These are phyloP conservation scores for Eucalyptus pumila DNA, from an alignment of 345 rosid species.

Conservation along the genomic window DNA sequence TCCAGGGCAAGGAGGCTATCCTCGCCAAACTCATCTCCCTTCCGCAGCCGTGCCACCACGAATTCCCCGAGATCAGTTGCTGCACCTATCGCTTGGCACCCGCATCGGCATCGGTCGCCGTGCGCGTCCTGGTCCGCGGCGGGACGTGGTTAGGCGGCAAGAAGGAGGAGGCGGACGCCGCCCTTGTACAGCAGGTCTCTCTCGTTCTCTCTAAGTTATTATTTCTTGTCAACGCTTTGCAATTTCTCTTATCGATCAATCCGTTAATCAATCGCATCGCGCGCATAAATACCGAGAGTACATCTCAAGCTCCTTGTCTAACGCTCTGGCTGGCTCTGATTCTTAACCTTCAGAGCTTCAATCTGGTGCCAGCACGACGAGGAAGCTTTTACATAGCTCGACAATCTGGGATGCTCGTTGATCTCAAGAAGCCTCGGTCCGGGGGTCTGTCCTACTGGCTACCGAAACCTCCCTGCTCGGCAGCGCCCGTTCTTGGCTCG, in stretches of 20 bases:
- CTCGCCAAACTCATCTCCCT: neutral
- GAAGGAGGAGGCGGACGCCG: neutral
- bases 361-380: neutral
- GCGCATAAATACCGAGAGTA: neutral
- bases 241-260: neutral
- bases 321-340: neutral
- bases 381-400: neutral
- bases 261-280: neutral
- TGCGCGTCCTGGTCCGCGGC: neutral
- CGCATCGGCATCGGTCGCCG: neutral
- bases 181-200: neutral
- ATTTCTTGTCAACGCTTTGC: neutral
- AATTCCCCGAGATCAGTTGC: rapidly evolving
- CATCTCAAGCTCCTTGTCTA: neutral
- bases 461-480: too few species aligned
- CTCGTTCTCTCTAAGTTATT: neutral
- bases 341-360: neutral
- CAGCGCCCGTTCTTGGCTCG: rapidly evolving
- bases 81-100: neutral
- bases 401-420: neutral
- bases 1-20: neutral
- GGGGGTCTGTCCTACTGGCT: rapidly evolving
- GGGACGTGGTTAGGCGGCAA: neutral
- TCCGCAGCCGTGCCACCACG: neutral
- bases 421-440: neutral